phyloP scores from a whole-genome alignment of 257 asterid species.

The Marsdenia floribunda region DNA sequence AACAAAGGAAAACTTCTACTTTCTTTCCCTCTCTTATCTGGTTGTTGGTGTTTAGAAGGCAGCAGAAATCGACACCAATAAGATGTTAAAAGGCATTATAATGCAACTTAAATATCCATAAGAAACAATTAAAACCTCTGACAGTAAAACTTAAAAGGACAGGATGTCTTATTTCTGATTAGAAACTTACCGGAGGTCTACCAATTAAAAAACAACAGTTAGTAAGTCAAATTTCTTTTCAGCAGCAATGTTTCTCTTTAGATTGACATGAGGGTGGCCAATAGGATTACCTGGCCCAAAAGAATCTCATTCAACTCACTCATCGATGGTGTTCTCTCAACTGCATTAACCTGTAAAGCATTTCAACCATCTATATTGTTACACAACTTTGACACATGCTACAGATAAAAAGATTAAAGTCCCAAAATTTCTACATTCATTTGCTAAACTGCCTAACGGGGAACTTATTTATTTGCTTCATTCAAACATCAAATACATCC shows the following conservation, averaged over 20 bases:
- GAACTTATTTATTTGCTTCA: background rate
- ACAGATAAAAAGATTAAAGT: background rate
- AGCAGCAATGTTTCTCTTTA: background rate
- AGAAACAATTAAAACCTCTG: background rate
- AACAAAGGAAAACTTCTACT: too few relatives aligned
- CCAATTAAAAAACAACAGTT: background rate
- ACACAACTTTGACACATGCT: background rate
- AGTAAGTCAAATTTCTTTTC: background rate
- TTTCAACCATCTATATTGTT: conserved; percentile 14
- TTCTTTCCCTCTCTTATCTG: too few relatives aligned
- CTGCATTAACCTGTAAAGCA: conserved; percentile 73
- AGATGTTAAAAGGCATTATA: background rate
- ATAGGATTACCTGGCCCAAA: conserved; percentile 79
- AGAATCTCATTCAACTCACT: conserved; percentile 96
- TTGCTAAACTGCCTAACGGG: background rate
- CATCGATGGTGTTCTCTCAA: conserved; percentile 98
- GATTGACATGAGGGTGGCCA: background rate
- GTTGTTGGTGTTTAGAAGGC: too few relatives aligned
- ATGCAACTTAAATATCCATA: background rate
- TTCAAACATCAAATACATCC: background rate
- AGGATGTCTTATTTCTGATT: background rate
- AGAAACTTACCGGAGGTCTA: background rate
- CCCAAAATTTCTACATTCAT: background rate
- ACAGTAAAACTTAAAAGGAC: background rate
- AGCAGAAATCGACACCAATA: too few relatives aligned